These are phyloP conservation scores for Mesotaenium endlicherianum DNA, from an alignment of 139 green algal genomes.

Conservation along the genomic window DNA sequence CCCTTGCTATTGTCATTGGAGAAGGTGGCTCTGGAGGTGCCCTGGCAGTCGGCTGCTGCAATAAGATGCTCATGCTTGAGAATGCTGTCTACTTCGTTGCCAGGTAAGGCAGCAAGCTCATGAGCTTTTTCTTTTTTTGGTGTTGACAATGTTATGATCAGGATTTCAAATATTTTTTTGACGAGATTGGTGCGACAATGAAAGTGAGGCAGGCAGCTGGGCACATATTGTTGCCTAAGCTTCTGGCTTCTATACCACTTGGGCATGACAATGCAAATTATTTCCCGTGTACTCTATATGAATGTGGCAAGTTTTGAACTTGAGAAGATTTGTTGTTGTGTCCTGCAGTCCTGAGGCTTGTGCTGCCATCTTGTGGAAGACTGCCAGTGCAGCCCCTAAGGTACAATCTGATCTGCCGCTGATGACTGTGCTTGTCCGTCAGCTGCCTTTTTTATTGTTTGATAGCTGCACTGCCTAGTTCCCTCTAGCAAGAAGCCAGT, in stretches of 20 bases:
- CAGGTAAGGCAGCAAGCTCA: conserved; percentile 52
- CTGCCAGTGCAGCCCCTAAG: conserved; percentile 64
- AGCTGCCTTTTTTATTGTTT: no score
- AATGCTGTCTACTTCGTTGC: conserved; percentile 96
- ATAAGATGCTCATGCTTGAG: conserved; percentile 85
- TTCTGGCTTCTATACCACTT: no score
- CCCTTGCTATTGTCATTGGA: conserved; percentile 89
- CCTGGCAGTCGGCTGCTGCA: conserved; percentile 92
- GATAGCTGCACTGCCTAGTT: no score
- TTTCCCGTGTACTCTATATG: no score
- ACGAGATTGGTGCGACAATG: background rate
- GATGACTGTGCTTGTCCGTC: no score
- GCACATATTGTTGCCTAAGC: no score
- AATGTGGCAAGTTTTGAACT: no score
- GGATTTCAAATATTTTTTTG: background rate
- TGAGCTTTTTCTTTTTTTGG: no score
- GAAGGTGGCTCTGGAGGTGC: conserved; percentile 90
- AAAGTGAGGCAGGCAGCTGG: background rate
- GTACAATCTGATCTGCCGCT: no score
- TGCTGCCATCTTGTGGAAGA: conserved; percentile 95
- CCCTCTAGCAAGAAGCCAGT: no score
- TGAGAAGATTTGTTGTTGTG: background rate
- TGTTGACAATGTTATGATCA: background rate
- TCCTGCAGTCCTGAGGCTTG: conserved; percentile 79
- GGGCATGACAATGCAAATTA: no score